Evolutionary conservation across 164 flowering plant genomes (phyloP).

Genomic region (Liquidambar formosana): DNA sequence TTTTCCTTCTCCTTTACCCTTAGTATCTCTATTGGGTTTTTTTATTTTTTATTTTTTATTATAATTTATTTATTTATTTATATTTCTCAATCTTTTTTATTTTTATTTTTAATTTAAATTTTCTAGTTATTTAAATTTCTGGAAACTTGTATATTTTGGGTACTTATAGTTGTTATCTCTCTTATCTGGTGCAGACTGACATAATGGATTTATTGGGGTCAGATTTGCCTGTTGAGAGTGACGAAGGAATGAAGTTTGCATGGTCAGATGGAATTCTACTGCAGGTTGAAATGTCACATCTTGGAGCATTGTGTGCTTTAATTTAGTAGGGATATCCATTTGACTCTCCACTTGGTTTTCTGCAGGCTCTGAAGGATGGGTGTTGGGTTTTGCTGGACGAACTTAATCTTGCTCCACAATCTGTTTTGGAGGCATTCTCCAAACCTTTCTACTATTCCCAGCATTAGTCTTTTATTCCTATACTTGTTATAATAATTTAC

Average conservation of each 20-base stretch:
- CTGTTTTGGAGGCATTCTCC: conserved; percentile 76
- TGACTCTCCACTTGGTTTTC: not conserved
- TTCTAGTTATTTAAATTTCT: not conserved
- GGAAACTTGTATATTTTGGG: no score
- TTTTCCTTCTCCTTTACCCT: not conserved
- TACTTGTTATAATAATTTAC: not conserved
- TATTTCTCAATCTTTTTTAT: no score
- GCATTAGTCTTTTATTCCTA: not conserved
- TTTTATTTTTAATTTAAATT: no score
- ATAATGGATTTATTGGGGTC: conserved; percentile 96
- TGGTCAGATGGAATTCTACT: conserved; percentile 99
- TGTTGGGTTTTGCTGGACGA: conserved; percentile 97
- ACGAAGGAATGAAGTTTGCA: conserved; percentile 84
- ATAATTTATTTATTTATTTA: not conserved
- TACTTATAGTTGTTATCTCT: not conserved
- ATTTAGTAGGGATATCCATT: not conserved
- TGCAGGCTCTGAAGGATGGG: conserved; percentile 87
- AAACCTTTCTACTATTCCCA: not conserved
- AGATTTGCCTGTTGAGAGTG: conserved; percentile 87
- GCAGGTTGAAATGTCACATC: conserved; percentile 54
- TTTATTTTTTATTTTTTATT: not conserved
- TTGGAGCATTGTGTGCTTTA: conserved; percentile 3
- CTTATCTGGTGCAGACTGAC: conserved; percentile 66
- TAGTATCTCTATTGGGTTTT: not conserved
- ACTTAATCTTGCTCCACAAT: conserved; percentile 97